Evolutionary conservation across 2,329 filamentous ascomycete species (phyloP).

Genomic region (Pseudophaeomoniella oleicola): DNA sequence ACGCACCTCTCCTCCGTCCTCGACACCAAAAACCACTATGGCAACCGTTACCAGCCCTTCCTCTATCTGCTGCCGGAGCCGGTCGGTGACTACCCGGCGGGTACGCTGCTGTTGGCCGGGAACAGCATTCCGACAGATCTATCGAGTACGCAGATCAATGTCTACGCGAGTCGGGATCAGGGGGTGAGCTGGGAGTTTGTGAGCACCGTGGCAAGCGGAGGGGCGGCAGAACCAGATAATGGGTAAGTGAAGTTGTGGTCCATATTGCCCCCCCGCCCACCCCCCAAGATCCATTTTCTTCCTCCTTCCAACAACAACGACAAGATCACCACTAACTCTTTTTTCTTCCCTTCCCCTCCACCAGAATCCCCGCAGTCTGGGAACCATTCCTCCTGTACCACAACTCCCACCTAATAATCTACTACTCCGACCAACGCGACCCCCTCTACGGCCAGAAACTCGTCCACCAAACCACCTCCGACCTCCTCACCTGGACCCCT

Average conservation of each 20-base stretch:
- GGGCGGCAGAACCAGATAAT: slow-evolving; percentile 47
- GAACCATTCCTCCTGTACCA: slow-evolving; percentile 52
- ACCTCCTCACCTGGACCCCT: slow-evolving; percentile 45
- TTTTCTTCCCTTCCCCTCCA: neutral
- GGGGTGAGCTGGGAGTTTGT: slow-evolving; percentile 54
- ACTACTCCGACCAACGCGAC: slow-evolving; percentile 59
- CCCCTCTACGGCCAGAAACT: slow-evolving; percentile 54
- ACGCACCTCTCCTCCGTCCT: slow-evolving; percentile 46
- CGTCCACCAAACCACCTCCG: slow-evolving; percentile 45
- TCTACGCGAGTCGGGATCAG: slow-evolving; percentile 50
- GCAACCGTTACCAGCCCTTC: slow-evolving; percentile 54
- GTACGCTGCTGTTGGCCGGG: slow-evolving; percentile 49
- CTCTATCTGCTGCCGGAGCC: slow-evolving; percentile 47
- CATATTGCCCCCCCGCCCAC: neutral
- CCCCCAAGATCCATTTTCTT: neutral
- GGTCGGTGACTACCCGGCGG: slow-evolving; percentile 43
- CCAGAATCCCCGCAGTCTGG: slow-evolving; percentile 50
- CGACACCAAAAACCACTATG: slow-evolving; percentile 50
- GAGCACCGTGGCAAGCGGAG: slow-evolving; percentile 49
- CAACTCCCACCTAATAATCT: slow-evolving; percentile 45
- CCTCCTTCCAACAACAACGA: no score
- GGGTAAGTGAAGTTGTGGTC: slow-evolving; percentile 18
- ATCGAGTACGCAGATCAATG: slow-evolving; percentile 50
- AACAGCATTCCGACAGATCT: slow-evolving; percentile 40
- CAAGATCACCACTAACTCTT: no score